phyloP scores from a whole-genome alignment of 1,284 basidiomycete species.

The Vanrija sp. region DNA sequence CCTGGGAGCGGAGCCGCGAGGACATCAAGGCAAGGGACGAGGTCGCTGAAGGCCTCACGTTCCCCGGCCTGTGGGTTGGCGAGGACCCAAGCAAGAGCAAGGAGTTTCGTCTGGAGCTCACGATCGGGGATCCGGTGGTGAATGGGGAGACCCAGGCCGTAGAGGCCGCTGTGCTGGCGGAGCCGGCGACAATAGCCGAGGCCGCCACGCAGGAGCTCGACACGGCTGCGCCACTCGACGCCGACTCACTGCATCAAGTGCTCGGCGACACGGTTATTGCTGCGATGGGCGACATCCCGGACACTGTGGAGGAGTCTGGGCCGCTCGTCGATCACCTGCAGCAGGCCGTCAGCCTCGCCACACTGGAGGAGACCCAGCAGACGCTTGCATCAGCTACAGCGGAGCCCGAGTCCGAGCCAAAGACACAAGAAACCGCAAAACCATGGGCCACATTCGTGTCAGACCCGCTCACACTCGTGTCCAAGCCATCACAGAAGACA shows the following conservation, averaged over 20 bases:
- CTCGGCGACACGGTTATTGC: too few relatives aligned
- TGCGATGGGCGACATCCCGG: too few relatives aligned
- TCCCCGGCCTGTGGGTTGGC: constrained; percentile 36
- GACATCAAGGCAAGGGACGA: constrained; percentile 20
- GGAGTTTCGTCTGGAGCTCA: constrained; percentile 37
- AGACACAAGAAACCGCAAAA: neutral
- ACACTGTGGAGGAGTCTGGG: too few relatives aligned
- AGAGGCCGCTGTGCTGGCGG: neutral
- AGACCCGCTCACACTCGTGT: constrained; percentile 86
- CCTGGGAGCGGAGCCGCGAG: constrained; percentile 19
- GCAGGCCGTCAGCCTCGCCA: neutral
- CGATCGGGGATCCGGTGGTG: constrained; percentile 14
- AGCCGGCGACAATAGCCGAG: neutral
- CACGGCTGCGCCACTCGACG: neutral
- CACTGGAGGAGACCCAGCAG: neutral
- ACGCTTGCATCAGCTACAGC: neutral
- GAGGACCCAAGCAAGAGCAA: constrained; percentile 34
- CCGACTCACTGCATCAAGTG: neutral
- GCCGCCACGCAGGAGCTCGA: neutral
- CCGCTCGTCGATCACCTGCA: neutral
- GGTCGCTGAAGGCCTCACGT: constrained; percentile 31
- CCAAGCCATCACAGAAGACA: constrained; percentile 95
- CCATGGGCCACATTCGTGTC: constrained; percentile 89
- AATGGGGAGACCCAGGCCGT: neutral
- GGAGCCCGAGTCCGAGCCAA: neutral